Evolutionary conservation across 2,329 filamentous ascomycete species (phyloP).

Genomic region (Alternaria dauci): DNA sequence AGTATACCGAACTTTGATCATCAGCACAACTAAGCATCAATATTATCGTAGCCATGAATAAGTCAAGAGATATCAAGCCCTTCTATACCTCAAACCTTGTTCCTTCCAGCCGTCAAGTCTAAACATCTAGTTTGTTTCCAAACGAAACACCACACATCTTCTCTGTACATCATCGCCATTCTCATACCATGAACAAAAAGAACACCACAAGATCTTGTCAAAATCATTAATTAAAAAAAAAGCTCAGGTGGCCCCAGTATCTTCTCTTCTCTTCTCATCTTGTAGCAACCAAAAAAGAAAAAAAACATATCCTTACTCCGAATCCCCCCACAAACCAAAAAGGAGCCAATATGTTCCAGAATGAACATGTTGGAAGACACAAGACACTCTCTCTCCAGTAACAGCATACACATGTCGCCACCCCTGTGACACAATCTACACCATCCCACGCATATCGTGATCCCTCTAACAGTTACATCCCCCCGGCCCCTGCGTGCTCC

Average conservation of each 20-base stretch:
- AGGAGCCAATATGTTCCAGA: slow-evolving; percentile 8
- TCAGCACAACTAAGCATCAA: too few relatives aligned
- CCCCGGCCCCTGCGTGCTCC: slow-evolving; percentile 65
- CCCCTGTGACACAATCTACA: not conserved
- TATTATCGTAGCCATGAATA: too few relatives aligned
- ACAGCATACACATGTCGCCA: not conserved
- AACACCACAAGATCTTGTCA: not conserved
- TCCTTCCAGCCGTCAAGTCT: too few relatives aligned
- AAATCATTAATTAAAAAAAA: not conserved
- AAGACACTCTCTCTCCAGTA: not conserved
- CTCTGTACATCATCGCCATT: too few relatives aligned
- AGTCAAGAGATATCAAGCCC: too few relatives aligned
- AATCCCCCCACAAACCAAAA: slow-evolving; percentile 6
- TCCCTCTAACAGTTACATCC: slow-evolving; percentile 72
- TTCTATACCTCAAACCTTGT: too few relatives aligned
- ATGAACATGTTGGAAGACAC: slow-evolving; percentile 6
- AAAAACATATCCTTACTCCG: not conserved
- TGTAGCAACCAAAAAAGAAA: not conserved
- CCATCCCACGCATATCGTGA: too few relatives aligned
- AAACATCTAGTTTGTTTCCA: too few relatives aligned
- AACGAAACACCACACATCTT: too few relatives aligned
- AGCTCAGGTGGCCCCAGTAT: not conserved
- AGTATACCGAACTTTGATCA: too few relatives aligned
- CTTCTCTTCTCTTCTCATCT: not conserved
- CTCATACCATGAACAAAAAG: not conserved